phyloP scores from a whole-genome alignment of 2,329 filamentous ascomycete species.

The Atkinsonella hypoxylon region DNA sequence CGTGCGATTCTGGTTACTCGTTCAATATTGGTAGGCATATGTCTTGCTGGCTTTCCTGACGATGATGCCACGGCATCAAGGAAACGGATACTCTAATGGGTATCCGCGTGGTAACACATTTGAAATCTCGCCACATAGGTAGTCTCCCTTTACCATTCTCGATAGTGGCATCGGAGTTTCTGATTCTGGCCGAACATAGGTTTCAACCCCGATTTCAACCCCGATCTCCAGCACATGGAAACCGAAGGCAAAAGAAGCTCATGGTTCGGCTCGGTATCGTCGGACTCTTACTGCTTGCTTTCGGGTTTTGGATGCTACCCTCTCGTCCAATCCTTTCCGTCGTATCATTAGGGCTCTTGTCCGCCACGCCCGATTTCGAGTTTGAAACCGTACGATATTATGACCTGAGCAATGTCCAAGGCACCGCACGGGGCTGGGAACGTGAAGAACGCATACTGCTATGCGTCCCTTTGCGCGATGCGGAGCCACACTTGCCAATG shows the following conservation, averaged over 20 bases:
- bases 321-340: constrained; percentile 48
- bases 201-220: constrained; percentile 89
- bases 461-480: constrained; percentile 88
- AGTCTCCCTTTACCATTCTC: constrained; percentile 12
- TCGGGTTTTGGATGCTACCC: constrained; percentile 68
- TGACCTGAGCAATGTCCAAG: constrained; percentile 82
- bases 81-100: constrained; percentile 67
- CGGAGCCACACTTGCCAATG: constrained; percentile 84
- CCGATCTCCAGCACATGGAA: constrained; percentile 57
- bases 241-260: constrained; percentile 62
- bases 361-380: constrained; percentile 56
- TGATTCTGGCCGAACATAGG: constrained; percentile 10
- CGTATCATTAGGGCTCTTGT: constrained; percentile 59
- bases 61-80: constrained; percentile 79
- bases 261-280: constrained; percentile 54
- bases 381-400: constrained; percentile 96
- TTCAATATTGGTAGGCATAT: constrained; percentile 13
- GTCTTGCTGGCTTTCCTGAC: constrained; percentile 29
- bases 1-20: neutral
- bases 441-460: constrained; percentile 89
- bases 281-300: constrained; percentile 46
- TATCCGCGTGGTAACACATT: constrained; percentile 69
- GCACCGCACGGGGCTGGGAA: constrained; percentile 89
- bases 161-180: neutral
- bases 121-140: constrained; percentile 84